Percentiles rank a stretch among this genome's conserved stretches.
These are phyloP conservation scores for Stagonosporopsis tanaceti DNA, from an alignment of 2,329 filamentous ascomycete species.

Conservation along the genomic window DNA sequence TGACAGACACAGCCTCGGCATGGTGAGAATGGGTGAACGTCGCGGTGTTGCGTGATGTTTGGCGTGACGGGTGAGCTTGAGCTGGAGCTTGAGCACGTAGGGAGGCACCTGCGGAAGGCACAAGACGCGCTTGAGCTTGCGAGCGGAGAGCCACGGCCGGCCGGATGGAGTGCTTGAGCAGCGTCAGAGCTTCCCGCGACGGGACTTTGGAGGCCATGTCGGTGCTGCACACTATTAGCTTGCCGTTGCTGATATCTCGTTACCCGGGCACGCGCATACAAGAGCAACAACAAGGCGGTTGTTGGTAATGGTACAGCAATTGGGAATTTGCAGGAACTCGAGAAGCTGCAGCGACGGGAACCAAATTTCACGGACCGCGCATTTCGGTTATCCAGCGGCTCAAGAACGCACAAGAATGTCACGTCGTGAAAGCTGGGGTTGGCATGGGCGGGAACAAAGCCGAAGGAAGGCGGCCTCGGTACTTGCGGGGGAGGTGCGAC, in stretches of 20 bases:
- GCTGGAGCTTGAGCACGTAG: conserved; percentile 28
- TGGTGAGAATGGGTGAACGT: conserved; percentile 84
- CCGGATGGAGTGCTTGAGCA: conserved; percentile 45
- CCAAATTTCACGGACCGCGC: conserved; percentile 14
- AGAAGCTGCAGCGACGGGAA: conserved; percentile 8
- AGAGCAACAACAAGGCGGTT: neutral
- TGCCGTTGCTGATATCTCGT: neutral
- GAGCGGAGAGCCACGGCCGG: conserved; percentile 30
- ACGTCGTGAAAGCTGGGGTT: conserved; percentile 21
- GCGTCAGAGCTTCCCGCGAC: conserved; percentile 44
- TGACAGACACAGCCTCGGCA: conserved; percentile 80
- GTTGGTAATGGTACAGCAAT: neutral
- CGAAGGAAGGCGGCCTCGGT: conserved; percentile 22
- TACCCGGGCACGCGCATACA: conserved; percentile 2
- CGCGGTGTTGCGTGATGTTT: conserved; percentile 60
- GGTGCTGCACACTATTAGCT: conserved; percentile 21
- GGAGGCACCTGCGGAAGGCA: conserved; percentile 22
- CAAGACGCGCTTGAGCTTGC: conserved; percentile 33
- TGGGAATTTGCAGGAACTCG: neutral
- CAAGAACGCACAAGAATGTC: conserved; percentile 16
- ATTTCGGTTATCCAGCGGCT: conserved; percentile 23
- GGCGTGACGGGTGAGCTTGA: conserved; percentile 22
- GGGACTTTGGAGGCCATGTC: conserved; percentile 46
- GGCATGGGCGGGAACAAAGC: conserved; percentile 9
- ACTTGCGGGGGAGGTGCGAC: conserved; percentile 13